Base-by-base conservation (phyloP, 2,329 filamentous ascomycete species). In the Huntiella omanensis region DNA sequence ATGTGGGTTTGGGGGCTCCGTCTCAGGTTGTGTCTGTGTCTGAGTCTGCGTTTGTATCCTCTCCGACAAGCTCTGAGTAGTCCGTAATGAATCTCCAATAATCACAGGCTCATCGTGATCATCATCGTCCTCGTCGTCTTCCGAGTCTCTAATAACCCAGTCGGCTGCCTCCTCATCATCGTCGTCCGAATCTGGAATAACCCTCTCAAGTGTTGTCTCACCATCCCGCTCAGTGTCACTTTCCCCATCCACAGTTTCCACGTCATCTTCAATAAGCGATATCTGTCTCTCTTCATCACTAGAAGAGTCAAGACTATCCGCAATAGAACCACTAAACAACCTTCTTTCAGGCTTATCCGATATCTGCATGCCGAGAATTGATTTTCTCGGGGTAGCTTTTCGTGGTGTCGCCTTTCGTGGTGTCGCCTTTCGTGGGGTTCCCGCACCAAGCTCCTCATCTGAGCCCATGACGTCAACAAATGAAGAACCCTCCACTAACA, bases 141-240 rank as follows among this genome's bases (percentile, higher is more conserved):
- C 41, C 16, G 16, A 42, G 11, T 39, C 34, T 16, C 42, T 32
- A 4, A 49, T 42, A 36, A 39, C 44, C 11, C 39, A 38, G 5
- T 32, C 36, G 15, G 8, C 37, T 5, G 28, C 46, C 37, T 43
- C 43, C 5, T 32, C 46, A 4, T 19, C 19, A 5, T 50, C 48
- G 10, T 45, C 45, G 36, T 50, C 48, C 1, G 48, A 50, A 17
- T 50, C 48, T 22, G 48, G 48, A 16, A 50, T 50, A 16, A 51
- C 50, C 15, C 51, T 50, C 17, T n/a, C 13, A 22, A 39, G 32
- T 11, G 46, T 39, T 15, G 49, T 49, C 6, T 45, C 37, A 7
- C 34, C 46, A 3, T 45, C 40, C n/a, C 46, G 37, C 17, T 51
- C 49, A 8, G 43, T 36, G 5, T 43, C 49, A 8, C 22, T 28